Conservation (phyloP, 1,284 basidiomycete species). For the Tilletiopsis washingtonensis region DNA sequence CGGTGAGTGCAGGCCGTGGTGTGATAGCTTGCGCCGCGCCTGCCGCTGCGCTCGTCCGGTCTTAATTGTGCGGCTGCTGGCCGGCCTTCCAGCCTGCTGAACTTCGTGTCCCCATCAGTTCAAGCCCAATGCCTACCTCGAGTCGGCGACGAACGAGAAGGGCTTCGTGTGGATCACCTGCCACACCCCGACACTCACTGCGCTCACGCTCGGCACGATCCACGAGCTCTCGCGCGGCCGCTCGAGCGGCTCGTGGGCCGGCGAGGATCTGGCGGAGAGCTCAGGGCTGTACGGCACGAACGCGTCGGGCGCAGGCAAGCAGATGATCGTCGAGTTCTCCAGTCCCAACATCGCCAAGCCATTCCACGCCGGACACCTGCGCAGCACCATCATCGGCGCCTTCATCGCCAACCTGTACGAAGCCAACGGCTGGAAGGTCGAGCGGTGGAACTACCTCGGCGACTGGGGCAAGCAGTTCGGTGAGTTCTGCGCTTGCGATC, state of each 20-base stretch:
- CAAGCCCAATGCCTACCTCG: slow-evolving; percentile 36
- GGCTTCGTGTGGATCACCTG: slow-evolving; percentile 41
- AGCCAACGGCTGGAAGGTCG: slow-evolving; percentile 84
- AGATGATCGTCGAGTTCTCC: slow-evolving; percentile 66
- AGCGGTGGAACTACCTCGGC: slow-evolving; percentile 75
- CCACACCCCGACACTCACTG: slow-evolving; percentile 57
- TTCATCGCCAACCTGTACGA: slow-evolving; percentile 88
- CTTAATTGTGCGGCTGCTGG: no score
- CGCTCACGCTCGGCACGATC: slow-evolving; percentile 72
- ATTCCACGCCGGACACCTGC: slow-evolving; percentile 94
- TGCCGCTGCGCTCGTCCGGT: background rate
- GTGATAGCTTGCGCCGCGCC: background rate
- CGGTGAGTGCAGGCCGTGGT: slow-evolving; percentile 54
- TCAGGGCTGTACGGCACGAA: slow-evolving; percentile 36
- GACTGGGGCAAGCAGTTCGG: slow-evolving; percentile 53
- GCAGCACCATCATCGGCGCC: slow-evolving; percentile 94
- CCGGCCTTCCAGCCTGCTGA: no score
- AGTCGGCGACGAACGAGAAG: slow-evolving; percentile 19
- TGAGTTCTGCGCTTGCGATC: no score
- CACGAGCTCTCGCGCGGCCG: slow-evolving; percentile 53
- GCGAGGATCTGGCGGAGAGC: slow-evolving; percentile 14
- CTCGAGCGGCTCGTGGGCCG: slow-evolving; percentile 7
- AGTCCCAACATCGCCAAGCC: slow-evolving; percentile 97
- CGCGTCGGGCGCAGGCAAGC: slow-evolving; percentile 36
- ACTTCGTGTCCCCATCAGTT: slow-evolving; percentile 14